A percentile compares a stretch with the other conserved stretches of the same genome.
Evolutionary conservation across 179 eudicot genomes (phyloP).

Genomic region (Kewa caespitosa): DNA sequence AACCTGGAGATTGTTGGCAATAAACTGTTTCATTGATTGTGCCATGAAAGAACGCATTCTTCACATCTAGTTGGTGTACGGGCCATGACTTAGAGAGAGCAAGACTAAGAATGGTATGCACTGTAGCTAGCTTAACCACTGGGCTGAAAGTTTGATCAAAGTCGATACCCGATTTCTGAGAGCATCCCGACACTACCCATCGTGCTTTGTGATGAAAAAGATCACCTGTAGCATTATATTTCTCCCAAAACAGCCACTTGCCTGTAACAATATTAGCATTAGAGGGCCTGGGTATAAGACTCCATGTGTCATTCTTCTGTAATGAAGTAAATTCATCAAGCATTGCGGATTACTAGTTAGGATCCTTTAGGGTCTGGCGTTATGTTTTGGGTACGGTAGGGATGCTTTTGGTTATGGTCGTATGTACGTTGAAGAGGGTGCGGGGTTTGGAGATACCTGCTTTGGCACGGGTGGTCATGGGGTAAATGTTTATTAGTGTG

Average conservation of each 20-base stretch:
- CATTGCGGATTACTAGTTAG: not conserved
- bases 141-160: too few species aligned
- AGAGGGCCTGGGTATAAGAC: not conserved
- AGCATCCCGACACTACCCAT: not conserved
- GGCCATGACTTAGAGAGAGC: too few species aligned
- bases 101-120: too few species aligned
- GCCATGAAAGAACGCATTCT: too few species aligned
- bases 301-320: not conserved
- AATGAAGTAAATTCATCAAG: not conserved
- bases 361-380: not conserved
- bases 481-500: too few species aligned
- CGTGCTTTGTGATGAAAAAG: not conserved
- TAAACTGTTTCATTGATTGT: too few species aligned
- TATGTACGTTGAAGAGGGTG: not conserved
- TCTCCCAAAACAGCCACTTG: not conserved
- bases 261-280: not conserved
- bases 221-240: not conserved
- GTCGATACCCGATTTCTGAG: too few species aligned
- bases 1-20: too few species aligned
- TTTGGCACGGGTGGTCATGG: not conserved
- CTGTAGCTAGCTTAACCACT: too few species aligned
- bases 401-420: not conserved
- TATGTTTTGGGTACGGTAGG: not conserved
- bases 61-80: too few species aligned
- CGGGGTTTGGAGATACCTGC: not conserved